Evolutionary conservation across 306 rosid species (phyloP).

Genomic region (Calophaca sinica): DNA sequence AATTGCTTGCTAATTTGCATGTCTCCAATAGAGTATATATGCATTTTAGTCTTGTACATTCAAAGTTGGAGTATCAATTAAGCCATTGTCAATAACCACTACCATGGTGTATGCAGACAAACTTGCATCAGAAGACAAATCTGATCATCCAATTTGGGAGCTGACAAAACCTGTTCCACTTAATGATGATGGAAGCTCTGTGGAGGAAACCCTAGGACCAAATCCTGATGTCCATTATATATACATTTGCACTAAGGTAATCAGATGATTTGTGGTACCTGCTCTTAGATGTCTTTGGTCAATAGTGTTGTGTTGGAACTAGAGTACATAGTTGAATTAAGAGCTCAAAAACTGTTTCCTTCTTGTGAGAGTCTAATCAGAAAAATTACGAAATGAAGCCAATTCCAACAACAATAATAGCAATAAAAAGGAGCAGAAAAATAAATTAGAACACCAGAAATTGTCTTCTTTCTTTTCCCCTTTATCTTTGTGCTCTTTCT

Average conservation of each 20-base stretch:
- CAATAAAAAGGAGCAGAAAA: neutral
- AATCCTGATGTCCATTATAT: slow-evolving; percentile 81
- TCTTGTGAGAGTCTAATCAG: neutral
- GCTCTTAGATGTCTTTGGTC: slow-evolving; percentile 21
- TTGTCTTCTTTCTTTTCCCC: no score
- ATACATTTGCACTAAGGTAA: slow-evolving; percentile 79
- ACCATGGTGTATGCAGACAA: slow-evolving; percentile 62
- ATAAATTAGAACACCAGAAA: neutral
- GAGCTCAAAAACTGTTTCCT: neutral
- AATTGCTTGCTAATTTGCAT: slow-evolving; percentile 9
- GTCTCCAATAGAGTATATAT: neutral
- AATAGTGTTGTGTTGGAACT: neutral
- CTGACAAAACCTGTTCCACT: slow-evolving; percentile 75
- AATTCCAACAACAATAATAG: neutral
- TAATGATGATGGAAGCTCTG: slow-evolving; percentile 66
- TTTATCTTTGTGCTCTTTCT: no score
- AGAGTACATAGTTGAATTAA: neutral
- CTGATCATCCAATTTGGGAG: slow-evolving; percentile 69
- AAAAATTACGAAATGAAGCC: neutral
- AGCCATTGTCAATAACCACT: neutral
- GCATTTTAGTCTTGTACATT: slow-evolving; percentile 13
- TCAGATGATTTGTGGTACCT: slow-evolving; percentile 10
- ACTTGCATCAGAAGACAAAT: slow-evolving; percentile 59
- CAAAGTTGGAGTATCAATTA: slow-evolving; percentile 17
- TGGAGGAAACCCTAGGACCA: slow-evolving; percentile 68